Conservation (phyloP, 228 moss, liverwort and hornwort genomes). For the Sphagnum fallax region DNA sequence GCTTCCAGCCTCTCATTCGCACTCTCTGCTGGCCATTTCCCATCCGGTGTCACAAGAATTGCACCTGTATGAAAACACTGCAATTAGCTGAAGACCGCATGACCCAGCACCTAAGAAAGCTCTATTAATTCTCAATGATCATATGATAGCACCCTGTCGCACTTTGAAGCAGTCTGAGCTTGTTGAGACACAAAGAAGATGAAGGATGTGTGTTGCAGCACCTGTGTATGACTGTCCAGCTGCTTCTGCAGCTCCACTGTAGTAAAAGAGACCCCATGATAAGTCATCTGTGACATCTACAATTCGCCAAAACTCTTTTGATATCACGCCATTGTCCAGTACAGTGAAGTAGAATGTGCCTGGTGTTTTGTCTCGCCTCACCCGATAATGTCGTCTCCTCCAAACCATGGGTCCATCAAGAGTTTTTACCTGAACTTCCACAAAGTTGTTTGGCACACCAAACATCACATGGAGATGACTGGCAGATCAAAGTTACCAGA, state of each 20-base stretch:
- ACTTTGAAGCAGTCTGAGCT: too few species aligned
- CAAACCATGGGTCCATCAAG: slow-evolving; percentile 57
- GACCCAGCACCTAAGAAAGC: too few species aligned
- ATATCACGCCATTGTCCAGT: slow-evolving; percentile 81
- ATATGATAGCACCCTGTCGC: too few species aligned
- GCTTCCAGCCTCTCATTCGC: slow-evolving; percentile 33
- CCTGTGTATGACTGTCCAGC: slow-evolving; percentile 77
- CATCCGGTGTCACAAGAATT: slow-evolving; percentile 67
- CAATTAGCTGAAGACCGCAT: too few species aligned
- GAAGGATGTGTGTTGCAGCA: too few species aligned
- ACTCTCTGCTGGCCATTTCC: slow-evolving; percentile 57
- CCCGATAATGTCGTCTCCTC: slow-evolving; percentile 84
- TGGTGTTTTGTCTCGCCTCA: slow-evolving; percentile 39
- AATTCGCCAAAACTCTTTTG: slow-evolving; percentile 84
- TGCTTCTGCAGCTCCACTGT: slow-evolving; percentile 78
- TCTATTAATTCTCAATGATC: too few species aligned
- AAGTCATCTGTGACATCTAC: slow-evolving; percentile 74
- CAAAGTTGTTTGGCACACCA: too few species aligned
- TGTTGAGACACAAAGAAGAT: too few species aligned
- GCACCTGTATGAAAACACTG: slow-evolving; percentile 27
- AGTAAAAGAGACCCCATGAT: slow-evolving; percentile 87
- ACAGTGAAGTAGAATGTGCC: slow-evolving; percentile 83
- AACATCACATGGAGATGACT: too few species aligned
- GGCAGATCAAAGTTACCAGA: too few species aligned
- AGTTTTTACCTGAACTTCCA: slow-evolving; percentile 40